These are phyloP conservation scores for Ganoderma meredithae DNA, from an alignment of 1,284 basidiomycete species.

Conservation along the genomic window DNA sequence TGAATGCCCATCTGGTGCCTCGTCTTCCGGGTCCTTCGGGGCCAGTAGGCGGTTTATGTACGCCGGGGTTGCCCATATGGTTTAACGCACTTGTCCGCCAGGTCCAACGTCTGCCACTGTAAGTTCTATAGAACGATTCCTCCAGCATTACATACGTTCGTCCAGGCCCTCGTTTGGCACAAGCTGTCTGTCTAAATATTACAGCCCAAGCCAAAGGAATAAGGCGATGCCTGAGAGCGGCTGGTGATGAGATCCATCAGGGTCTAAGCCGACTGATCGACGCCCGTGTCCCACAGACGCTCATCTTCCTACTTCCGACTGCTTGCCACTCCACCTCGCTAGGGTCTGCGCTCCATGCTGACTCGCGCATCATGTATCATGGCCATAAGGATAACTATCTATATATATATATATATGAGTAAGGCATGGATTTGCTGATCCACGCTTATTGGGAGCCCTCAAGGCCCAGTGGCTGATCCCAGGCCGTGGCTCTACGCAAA, in stretches of 20 bases:
- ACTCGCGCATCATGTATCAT: not conserved
- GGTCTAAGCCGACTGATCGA: constrained; percentile 16
- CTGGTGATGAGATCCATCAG: constrained; percentile 19
- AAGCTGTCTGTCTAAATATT: not conserved
- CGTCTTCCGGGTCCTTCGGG: not conserved
- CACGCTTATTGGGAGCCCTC: not conserved
- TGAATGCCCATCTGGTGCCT: not conserved
- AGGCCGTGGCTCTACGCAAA: not conserved
- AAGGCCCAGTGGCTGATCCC: not conserved
- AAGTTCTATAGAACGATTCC: not conserved
- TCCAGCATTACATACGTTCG: not conserved
- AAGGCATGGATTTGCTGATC: not conserved
- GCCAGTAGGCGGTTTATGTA: not conserved
- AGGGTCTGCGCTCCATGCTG: not conserved
- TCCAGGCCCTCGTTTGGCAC: not conserved
- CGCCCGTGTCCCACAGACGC: constrained; percentile 1
- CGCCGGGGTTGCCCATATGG: not conserved
- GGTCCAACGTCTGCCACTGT: not conserved
- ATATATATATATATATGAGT: not conserved
- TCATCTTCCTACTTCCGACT: not conserved
- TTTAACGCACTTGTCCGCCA: not conserved
- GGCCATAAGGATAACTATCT: not conserved
- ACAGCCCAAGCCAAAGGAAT: not conserved
- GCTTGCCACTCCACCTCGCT: not conserved
- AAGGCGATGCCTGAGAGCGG: constrained; percentile 1